Evolutionary conservation across 345 rosid genomes (phyloP), one percentile per base, ranked within the genome.

Genomic region (Eucalyptus tenuipes): DNA sequence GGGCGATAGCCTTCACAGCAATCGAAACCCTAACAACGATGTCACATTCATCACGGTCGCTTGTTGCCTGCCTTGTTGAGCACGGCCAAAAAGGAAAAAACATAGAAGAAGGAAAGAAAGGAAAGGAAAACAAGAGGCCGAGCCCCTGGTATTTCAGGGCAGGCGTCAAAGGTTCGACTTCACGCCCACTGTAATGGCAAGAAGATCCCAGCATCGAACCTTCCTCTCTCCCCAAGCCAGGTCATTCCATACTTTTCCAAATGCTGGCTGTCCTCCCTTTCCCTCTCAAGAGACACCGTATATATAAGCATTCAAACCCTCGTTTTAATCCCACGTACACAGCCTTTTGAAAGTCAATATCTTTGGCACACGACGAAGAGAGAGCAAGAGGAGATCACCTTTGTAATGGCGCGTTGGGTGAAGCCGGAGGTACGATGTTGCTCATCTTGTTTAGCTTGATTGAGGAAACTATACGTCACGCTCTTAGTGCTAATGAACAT

Each of bases 371-470:
- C 82, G 82, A 10, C 8, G 47, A 3, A 40, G 47, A 37, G 13
- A 75, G 47, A 20, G 84, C 47, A 6, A 75, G 84, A 75, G 84
- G 84, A 37, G 29, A 75, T 22, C 84, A 25, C 84, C 84, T 40
- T 75, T 40, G 4, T 27, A 6, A 75, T 96, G 97, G 97, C 94
- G 80, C 97, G 95, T 82, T 95, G 97, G 97, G 90, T 94, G 87
- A 96, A 86, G 89, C 97, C 97, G 49, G 97, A 96, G 97, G 98
- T 94, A 92, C 86, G 88, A 88, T 29, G 57, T 25, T 25, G 52
- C 33, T 49, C 45, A 25, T 49, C 24, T 88, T 22, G 18, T 88
- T 45, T 75, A 1, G 33, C 47, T 9, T 0, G 53, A 64, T 29
- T 49, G 8, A 64, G 75, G 17, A 64, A 64, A 64, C 10, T 8